Conservation (phyloP, 2,329 filamentous ascomycete genomes). For the Fusarium chuoi region DNA sequence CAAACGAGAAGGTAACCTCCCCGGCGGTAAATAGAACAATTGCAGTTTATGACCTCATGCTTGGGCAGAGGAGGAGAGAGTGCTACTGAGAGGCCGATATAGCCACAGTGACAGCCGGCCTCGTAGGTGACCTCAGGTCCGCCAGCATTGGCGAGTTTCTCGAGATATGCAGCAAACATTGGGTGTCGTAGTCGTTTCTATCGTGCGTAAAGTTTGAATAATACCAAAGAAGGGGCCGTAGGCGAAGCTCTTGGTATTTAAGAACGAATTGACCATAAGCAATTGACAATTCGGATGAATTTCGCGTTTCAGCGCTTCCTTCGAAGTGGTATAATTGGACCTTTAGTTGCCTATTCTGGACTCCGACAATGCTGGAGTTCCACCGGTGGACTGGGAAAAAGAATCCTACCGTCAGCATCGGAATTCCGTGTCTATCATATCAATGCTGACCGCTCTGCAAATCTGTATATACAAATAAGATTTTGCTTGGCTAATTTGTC, state of each 20-base stretch:
- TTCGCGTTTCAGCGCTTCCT: not conserved
- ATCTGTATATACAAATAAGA: not conserved
- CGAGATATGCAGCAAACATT: not conserved
- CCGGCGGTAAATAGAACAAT: conserved; percentile 64
- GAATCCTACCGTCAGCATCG: not conserved
- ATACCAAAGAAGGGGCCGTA: not conserved
- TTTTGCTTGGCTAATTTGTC: not conserved
- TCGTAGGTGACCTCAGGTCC: conserved; percentile 54
- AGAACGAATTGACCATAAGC: not conserved
- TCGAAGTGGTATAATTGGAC: conserved; percentile 11
- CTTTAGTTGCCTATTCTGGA: conserved; percentile 19
- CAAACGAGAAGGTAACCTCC: conserved; percentile 63
- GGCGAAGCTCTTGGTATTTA: not conserved
- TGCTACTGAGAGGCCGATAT: conserved; percentile 58
- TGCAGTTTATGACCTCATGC: conserved; percentile 60
- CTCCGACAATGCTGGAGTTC: conserved; percentile 4
- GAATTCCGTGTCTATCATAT: not conserved
- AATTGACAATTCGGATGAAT: not conserved
- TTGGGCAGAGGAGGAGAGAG: conserved; percentile 60
- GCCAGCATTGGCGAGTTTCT: conserved; percentile 25
- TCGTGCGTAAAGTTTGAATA: not conserved
- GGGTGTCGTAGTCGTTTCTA: not conserved
- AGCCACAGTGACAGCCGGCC: conserved; percentile 64
- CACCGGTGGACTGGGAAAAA: not conserved
- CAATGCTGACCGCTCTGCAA: not conserved